Percentiles rank a stretch among this genome's conserved stretches.
phyloP scores from a whole-genome alignment of 2,329 filamentous ascomycete species.

The Neofusicoccum umdonicola region DNA sequence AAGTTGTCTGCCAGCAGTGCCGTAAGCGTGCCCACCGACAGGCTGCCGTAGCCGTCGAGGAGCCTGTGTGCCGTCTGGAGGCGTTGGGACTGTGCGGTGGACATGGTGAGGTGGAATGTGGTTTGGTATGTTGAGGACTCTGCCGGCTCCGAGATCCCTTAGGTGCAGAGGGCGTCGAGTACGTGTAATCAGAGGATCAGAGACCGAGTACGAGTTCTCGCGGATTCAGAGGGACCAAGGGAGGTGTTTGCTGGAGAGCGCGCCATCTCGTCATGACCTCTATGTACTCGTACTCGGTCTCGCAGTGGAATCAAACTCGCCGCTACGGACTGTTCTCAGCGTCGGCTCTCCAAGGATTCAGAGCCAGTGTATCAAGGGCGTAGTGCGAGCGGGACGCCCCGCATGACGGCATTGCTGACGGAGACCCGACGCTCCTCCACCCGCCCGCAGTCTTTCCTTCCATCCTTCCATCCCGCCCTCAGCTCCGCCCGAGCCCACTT shows the following conservation, averaged over 20 bases:
- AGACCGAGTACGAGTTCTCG: too few species aligned
- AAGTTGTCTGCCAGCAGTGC: slow-evolving; percentile 38
- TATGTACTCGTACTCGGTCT: neutral
- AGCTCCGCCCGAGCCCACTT: too few species aligned
- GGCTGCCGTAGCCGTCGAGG: slow-evolving; percentile 41
- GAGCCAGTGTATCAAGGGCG: too few species aligned
- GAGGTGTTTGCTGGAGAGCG: neutral
- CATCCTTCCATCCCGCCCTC: neutral
- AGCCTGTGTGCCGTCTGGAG: slow-evolving; percentile 31
- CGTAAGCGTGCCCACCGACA: slow-evolving; percentile 40
- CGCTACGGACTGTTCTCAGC: neutral
- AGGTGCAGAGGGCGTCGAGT: neutral
- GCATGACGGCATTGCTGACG: neutral
- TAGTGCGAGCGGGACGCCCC: neutral
- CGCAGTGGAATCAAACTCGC: neutral
- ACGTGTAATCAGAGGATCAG: too few species aligned
- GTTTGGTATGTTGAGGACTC: neutral
- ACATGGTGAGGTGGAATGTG: neutral
- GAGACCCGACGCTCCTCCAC: slow-evolving; percentile 3
- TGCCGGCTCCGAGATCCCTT: neutral
- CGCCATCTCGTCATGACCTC: neutral
- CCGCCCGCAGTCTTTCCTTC: neutral
- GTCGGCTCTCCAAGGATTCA: neutral
- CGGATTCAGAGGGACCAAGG: neutral
- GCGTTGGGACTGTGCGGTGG: slow-evolving; percentile 21